Evolutionary conservation across 331 rosid species (phyloP).

Genomic region (Dryas integrifolia): DNA sequence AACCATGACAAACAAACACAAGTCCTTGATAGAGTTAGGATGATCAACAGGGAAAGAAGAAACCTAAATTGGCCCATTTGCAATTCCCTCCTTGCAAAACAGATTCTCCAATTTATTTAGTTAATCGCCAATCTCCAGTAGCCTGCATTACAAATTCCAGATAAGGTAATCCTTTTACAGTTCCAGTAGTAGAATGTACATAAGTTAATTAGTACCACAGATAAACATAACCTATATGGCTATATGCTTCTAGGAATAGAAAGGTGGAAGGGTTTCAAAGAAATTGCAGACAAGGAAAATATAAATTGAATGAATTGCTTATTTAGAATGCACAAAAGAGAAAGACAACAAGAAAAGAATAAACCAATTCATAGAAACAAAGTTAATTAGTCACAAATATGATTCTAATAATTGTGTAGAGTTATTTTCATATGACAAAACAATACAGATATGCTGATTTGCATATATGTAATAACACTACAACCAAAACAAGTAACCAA

Average conservation of each 20-base stretch:
- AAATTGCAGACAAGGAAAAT: neutral
- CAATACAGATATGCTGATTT: no score
- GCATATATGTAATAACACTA: no score
- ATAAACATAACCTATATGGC: neutral
- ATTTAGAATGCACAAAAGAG: neutral
- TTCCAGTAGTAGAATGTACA: neutral
- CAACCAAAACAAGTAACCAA: no score
- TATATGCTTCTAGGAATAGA: neutral
- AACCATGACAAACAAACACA: slow-evolving; percentile 11
- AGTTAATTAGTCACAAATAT: neutral
- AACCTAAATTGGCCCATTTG: neutral
- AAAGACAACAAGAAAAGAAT: neutral
- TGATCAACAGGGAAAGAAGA: neutral
- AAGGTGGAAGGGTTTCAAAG: neutral
- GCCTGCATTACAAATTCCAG: neutral
- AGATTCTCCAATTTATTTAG: neutral
- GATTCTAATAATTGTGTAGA: neutral
- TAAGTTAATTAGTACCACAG: neutral
- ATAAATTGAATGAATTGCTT: neutral
- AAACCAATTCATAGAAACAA: neutral
- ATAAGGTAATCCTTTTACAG: neutral
- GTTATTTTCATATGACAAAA: neutral
- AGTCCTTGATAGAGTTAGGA: slow-evolving; percentile 8
- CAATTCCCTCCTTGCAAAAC: neutral
- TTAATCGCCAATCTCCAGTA: neutral